A percentile compares a stretch with the other conserved stretches of the same genome.
Conservation (phyloP, 2,329 filamentous ascomycete genomes). For the Colletotrichum limetticola region DNA sequence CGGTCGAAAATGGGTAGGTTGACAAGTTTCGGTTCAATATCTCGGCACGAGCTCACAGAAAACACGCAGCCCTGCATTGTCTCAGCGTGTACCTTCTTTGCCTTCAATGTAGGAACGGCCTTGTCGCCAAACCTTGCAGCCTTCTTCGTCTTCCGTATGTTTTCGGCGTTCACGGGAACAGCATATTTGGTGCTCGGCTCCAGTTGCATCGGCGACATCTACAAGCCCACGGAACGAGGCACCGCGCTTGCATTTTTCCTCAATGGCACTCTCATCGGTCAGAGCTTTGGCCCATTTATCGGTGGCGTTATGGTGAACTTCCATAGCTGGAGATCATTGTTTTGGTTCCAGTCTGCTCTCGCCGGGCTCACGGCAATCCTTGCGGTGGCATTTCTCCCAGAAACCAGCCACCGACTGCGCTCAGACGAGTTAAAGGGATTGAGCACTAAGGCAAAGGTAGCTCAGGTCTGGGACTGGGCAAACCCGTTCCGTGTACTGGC, state of each 20-base stretch:
- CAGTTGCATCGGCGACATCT: constrained; percentile 68
- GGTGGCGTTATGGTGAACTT: constrained; percentile 78
- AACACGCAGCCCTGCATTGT: constrained; percentile 33
- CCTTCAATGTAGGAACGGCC: constrained; percentile 73
- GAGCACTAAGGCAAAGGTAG: constrained; percentile 54
- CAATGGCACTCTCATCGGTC: constrained; percentile 73
- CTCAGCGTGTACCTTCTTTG: constrained; percentile 62
- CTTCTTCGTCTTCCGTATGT: constrained; percentile 75
- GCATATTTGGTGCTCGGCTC: constrained; percentile 75
- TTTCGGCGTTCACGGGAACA: constrained; percentile 78
- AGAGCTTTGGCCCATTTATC: constrained; percentile 72
- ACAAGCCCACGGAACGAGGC: constrained; percentile 70
- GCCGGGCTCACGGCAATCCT: constrained; percentile 64
- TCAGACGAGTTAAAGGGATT: constrained; percentile 69
- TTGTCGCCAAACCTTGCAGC: constrained; percentile 72
- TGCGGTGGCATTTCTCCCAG: constrained; percentile 71
- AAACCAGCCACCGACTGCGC: constrained; percentile 73
- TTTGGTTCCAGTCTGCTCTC: constrained; percentile 75
- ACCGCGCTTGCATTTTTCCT: constrained; percentile 76
- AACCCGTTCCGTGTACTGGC: constrained; percentile 73
- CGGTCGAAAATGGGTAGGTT: constrained; percentile 59
- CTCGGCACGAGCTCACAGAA: neutral
- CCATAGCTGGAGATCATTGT: constrained; percentile 74
- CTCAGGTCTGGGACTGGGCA: constrained; percentile 55
- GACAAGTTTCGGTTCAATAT: constrained; percentile 39